These are phyloP conservation scores for Tulasnella sp. DNA, from an alignment of 768 basidiomycete genomes.

Conservation along the genomic window DNA sequence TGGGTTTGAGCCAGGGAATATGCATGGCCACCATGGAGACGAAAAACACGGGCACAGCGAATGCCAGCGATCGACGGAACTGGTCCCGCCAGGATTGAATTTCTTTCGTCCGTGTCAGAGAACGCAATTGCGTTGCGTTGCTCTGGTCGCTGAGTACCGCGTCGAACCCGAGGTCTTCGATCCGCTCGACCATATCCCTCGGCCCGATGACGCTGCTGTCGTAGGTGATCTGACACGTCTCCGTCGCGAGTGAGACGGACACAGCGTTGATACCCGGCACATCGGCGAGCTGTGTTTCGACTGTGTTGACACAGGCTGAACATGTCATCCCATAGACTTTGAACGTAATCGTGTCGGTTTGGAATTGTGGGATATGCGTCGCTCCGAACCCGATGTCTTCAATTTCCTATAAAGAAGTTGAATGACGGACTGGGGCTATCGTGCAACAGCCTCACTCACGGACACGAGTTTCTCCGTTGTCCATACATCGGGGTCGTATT, in stretches of 20 bases:
- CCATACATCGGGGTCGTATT: constrained; percentile 81
- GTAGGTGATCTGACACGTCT: constrained; percentile 62
- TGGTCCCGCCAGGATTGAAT: constrained; percentile 79
- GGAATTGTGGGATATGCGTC: constrained; percentile 50
- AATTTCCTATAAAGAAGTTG: constrained; percentile 52
- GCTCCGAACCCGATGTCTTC: constrained; percentile 90
- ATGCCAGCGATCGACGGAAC: constrained; percentile 57
- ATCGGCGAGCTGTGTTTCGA: constrained; percentile 54
- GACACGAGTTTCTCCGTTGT: constrained; percentile 61
- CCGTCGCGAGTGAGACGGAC: constrained; percentile 62
- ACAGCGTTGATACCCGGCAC: constrained; percentile 65
- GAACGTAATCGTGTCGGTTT: constrained; percentile 56
- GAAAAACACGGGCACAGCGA: constrained; percentile 92
- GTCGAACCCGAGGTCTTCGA: constrained; percentile 84
- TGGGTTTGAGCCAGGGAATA: constrained; percentile 43
- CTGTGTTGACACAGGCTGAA: constrained; percentile 62
- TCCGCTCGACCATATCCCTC: constrained; percentile 76
- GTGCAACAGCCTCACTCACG: constrained; percentile 33
- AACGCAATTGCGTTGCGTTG: constrained; percentile 72
- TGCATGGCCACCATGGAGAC: constrained; percentile 72
- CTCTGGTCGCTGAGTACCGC: constrained; percentile 71
- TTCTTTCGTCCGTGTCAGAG: constrained; percentile 80
- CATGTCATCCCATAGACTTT: constrained; percentile 90
- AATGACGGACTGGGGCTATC: background rate
- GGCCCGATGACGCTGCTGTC: constrained; percentile 61